These are phyloP conservation scores for Echinosophora koreensis DNA, from an alignment of 306 rosid genomes.

Conservation along the genomic window DNA sequence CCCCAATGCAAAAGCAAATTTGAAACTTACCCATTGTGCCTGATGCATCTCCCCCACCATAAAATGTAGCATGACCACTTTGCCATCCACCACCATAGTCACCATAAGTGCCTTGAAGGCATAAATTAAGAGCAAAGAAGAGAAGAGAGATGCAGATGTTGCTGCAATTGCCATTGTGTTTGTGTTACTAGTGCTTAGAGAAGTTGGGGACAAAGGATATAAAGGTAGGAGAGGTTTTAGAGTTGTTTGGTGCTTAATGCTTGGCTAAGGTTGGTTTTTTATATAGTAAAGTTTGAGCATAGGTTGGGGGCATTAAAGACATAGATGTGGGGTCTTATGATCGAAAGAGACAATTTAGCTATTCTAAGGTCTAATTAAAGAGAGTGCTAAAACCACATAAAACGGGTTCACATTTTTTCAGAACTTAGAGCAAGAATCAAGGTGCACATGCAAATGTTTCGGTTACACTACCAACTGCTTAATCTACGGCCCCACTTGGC, in stretches of 20 bases:
- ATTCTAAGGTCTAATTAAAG: conserved; percentile 33
- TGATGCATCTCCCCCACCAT: conserved; percentile 98
- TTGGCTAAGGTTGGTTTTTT: conserved; percentile 55
- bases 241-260: conserved; percentile 46
- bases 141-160: conserved; percentile 60
- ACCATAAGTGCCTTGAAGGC: conserved; percentile 57
- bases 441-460: conserved; percentile 88
- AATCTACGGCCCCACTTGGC: conserved; percentile 79
- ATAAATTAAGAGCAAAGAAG: conserved; percentile 56
- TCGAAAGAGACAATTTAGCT: conserved; percentile 58
- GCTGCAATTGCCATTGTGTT: conserved; percentile 63
- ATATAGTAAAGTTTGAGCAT: conserved; percentile 60
- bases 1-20: not conserved
- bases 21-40: conserved; percentile 92
- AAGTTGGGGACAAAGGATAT: conserved; percentile 9
- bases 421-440: conserved; percentile 54
- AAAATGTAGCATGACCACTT: conserved; percentile 91
- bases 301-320: conserved; percentile 31
- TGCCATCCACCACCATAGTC: conserved; percentile 84
- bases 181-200: conserved; percentile 32
- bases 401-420: conserved; percentile 53
- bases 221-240: conserved; percentile 32
- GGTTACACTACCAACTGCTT: conserved; percentile 78
- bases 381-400: conserved; percentile 53
- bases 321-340: conserved; percentile 45